phyloP scores from a whole-genome alignment of 352 stramenopile species.

The Phytopythium oedochilum region DNA sequence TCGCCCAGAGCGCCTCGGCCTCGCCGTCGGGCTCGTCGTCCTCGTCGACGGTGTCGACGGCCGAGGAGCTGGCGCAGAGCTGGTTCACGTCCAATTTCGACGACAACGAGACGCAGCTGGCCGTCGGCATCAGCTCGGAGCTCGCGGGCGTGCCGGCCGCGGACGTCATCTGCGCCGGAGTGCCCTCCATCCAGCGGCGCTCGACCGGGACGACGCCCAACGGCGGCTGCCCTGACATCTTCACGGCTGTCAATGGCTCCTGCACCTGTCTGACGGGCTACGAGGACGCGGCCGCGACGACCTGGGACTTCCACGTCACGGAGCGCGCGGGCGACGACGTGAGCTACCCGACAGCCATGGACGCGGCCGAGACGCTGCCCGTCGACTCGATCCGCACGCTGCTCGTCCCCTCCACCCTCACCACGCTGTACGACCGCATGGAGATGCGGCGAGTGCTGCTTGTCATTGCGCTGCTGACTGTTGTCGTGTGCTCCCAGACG shows the following conservation, averaged over 20 bases:
- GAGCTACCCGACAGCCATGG: slow-evolving; percentile 5
- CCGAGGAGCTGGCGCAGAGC: slow-evolving; percentile 18
- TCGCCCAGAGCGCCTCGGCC: not conserved
- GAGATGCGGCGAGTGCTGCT: no score
- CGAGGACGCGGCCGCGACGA: slow-evolving; percentile 1
- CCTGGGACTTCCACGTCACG: slow-evolving; percentile 19
- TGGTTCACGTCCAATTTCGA: slow-evolving; percentile 27
- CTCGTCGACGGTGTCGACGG: slow-evolving; percentile 6
- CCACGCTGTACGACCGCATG: slow-evolving; percentile 18
- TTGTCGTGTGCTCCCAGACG: slow-evolving; percentile 9
- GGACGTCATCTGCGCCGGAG: slow-evolving; percentile 16
- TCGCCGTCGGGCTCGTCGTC: slow-evolving; percentile 3
- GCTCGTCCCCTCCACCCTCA: slow-evolving; percentile 13
- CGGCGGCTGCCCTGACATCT: slow-evolving; percentile 16
- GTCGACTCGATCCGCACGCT: slow-evolving; percentile 25
- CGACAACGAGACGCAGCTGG: slow-evolving; percentile 27
- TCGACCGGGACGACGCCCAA: slow-evolving; percentile 20
- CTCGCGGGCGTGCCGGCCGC: slow-evolving; percentile 4
- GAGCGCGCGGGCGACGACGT: slow-evolving; percentile 1
- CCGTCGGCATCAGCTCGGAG: slow-evolving; percentile 11
- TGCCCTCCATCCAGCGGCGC: slow-evolving; percentile 22
- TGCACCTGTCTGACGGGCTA: slow-evolving; percentile 35
- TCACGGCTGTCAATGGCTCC: slow-evolving; percentile 26
- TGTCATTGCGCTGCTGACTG: not conserved
- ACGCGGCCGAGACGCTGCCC: slow-evolving; percentile 11